A percentile compares a stretch with the other conserved stretches of the same genome.
These are phyloP conservation scores for Gossypium lobatum DNA, from an alignment of 441 rosid species.

Conservation along the genomic window DNA sequence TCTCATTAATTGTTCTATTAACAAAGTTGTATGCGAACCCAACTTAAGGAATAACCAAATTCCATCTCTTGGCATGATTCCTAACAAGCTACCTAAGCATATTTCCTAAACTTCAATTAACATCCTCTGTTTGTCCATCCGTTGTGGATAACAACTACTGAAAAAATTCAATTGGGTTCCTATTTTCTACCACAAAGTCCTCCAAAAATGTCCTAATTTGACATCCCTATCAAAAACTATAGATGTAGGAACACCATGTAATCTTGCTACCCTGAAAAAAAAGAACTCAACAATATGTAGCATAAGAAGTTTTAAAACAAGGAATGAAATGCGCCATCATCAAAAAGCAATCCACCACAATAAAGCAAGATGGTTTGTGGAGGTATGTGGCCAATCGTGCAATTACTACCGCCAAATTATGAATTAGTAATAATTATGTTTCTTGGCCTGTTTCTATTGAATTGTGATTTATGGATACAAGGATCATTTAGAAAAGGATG, in stretches of 20 bases:
- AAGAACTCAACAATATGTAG: not conserved
- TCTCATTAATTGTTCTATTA: not conserved
- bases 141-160: not conserved
- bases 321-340: not conserved
- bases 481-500: too few species aligned
- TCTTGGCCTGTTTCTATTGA: too few species aligned
- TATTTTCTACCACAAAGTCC: not conserved
- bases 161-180: not conserved
- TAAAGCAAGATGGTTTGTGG: not conserved
- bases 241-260: not conserved
- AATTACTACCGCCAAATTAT: not conserved
- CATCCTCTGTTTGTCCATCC: not conserved
- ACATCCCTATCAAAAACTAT: not conserved
- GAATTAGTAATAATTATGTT: not conserved
- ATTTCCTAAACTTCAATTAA: not conserved
- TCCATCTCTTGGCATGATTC: not conserved
- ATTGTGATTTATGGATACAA: too few species aligned
- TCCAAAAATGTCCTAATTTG: not conserved
- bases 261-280: not conserved
- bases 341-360: not conserved
- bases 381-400: too few species aligned
- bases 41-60: not conserved
- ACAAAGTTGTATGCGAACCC: not conserved
- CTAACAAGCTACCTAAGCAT: not conserved
- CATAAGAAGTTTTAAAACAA: not conserved